phyloP scores from a whole-genome alignment of 2,329 filamentous ascomycete species.

The Nothomitra cinnamomea region DNA sequence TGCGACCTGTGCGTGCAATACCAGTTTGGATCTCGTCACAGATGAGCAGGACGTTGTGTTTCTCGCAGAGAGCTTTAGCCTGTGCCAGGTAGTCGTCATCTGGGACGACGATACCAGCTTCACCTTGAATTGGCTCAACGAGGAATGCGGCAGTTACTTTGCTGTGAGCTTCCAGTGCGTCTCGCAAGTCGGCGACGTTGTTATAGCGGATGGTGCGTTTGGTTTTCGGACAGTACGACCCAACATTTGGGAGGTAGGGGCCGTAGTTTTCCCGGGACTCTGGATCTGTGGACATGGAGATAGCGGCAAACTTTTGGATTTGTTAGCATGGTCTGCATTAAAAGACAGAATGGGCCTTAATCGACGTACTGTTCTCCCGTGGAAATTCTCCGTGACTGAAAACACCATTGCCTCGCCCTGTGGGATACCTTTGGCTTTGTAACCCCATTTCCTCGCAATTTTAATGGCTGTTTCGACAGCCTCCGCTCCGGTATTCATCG shows the following conservation, averaged over 20 bases:
- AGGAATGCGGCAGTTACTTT: constrained; percentile 81
- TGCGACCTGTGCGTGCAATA: constrained; percentile 82
- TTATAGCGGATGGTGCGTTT: constrained; percentile 71
- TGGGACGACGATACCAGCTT: constrained; percentile 91
- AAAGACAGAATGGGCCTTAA: background rate
- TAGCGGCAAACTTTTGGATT: constrained; percentile 61
- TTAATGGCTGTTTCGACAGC: constrained; percentile 94
- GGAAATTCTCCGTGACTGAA: constrained; percentile 81
- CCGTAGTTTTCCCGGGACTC: constrained; percentile 96
- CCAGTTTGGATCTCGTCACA: constrained; percentile 98
- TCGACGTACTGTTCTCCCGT: constrained; percentile 68
- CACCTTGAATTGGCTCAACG: constrained; percentile 92
- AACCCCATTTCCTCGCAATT: constrained; percentile 93
- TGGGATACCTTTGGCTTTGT: constrained; percentile 85
- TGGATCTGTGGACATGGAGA: constrained; percentile 87
- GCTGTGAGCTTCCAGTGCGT: constrained; percentile 63
- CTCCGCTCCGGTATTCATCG: constrained; percentile 96
- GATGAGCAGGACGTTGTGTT: constrained; percentile 90
- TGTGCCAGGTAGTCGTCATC: constrained; percentile 72
- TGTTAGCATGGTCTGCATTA: background rate
- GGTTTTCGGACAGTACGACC: constrained; percentile 58
- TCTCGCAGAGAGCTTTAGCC: constrained; percentile 72
- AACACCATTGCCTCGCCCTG: constrained; percentile 72
- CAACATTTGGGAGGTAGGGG: constrained; percentile 80
- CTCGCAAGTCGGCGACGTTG: constrained; percentile 63